Evolutionary conservation across 306 rosid species (phyloP).

Genomic region (Vigna nakashimae): DNA sequence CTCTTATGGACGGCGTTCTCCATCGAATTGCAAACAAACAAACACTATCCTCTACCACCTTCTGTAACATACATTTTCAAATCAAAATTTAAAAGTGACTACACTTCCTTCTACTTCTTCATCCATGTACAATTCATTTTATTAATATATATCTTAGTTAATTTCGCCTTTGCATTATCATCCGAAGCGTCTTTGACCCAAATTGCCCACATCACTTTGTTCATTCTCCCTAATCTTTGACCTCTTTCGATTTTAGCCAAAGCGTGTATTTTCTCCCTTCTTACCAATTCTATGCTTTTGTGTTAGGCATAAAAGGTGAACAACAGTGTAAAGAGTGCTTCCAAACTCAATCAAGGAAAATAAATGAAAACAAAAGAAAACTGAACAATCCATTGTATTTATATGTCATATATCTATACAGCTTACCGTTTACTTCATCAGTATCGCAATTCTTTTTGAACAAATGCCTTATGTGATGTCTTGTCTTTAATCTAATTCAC

Average conservation of each 20-base stretch:
- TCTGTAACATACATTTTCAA: slow-evolving; percentile 1
- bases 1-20: slow-evolving; percentile 56
- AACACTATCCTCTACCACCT: not conserved
- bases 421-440: not conserved
- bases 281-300: slow-evolving; percentile 38
- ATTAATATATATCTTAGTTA: slow-evolving; percentile 1
- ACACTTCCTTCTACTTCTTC: slow-evolving; percentile 3
- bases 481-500: slow-evolving; percentile 28
- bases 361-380: not conserved
- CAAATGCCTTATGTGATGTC: slow-evolving; percentile 23
- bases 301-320: slow-evolving; percentile 60
- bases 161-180: slow-evolving; percentile 45
- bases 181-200: slow-evolving; percentile 83
- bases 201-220: slow-evolving; percentile 46
- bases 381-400: slow-evolving; percentile 55
- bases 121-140: slow-evolving; percentile 9
- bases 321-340: slow-evolving; percentile 44
- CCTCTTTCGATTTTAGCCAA: slow-evolving; percentile 50
- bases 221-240: slow-evolving; percentile 54
- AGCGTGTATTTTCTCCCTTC: slow-evolving; percentile 53
- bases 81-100: not conserved
- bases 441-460: not conserved
- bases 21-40: slow-evolving; percentile 21
- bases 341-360: slow-evolving; percentile 28
- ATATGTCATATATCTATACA: not conserved